Evolutionary conservation across 306 rosid genomes (phyloP).

Genomic region (Betula pendula): DNA sequence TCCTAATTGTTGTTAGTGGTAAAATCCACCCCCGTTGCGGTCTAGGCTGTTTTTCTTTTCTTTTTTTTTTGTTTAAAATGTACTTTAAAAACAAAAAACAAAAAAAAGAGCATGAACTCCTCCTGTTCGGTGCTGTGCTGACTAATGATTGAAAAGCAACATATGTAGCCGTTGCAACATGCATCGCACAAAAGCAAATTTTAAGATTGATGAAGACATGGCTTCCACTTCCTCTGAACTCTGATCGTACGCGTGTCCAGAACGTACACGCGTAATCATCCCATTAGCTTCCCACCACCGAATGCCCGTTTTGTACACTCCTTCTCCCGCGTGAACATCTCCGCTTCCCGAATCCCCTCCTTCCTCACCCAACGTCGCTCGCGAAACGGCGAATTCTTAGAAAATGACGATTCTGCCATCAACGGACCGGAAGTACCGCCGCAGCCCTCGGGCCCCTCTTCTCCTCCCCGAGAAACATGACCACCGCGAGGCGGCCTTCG

Average conservation of each 20-base stretch:
- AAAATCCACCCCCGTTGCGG: no score
- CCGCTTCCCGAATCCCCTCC: background rate
- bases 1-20: no score
- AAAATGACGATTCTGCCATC: slow-evolving; percentile 31
- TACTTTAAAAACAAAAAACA: no score
- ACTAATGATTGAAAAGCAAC: no score
- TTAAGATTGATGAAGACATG: background rate
- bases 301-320: background rate
- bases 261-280: no score
- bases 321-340: slow-evolving; percentile 26
- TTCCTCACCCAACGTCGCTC: background rate
- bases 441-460: slow-evolving; percentile 38
- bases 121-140: no score
- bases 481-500: slow-evolving; percentile 31
- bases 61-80: no score
- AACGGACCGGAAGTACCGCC: slow-evolving; percentile 48
- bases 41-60: no score
- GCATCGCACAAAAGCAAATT: no score
- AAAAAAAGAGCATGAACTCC: no score
- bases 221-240: background rate
- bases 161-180: no score
- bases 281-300: slow-evolving; percentile 14
- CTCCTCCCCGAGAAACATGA: slow-evolving; percentile 30
- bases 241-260: background rate
- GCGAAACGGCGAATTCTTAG: background rate